Evolutionary conservation across 140 eudicot genomes (phyloP).

Genomic region (Oenanthe javanica): DNA sequence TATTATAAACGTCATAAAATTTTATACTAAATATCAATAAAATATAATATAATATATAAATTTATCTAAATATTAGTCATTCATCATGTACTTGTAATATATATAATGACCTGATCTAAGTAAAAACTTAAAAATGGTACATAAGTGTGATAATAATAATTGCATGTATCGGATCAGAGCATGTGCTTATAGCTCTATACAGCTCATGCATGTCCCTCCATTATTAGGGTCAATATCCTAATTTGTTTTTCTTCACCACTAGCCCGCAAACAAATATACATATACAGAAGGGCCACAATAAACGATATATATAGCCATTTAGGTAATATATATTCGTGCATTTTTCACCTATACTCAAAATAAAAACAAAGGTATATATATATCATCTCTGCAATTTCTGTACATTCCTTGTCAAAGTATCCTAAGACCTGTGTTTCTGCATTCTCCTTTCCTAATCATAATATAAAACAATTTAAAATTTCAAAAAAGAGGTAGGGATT

Average conservation of each 20-base stretch:
- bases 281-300: background rate
- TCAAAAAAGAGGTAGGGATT: background rate
- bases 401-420: background rate
- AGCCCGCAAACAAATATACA: background rate
- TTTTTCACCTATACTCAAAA: background rate
- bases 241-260: background rate
- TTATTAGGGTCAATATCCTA: background rate
- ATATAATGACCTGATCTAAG: too few species aligned
- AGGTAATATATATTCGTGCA: background rate
- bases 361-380: background rate
- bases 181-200: background rate
- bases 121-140: too few species aligned
- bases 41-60: too few species aligned
- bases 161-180: background rate
- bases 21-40: too few species aligned
- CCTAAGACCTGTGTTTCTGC: background rate
- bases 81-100: too few species aligned
- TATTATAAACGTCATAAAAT: too few species aligned
- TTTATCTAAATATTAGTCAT: too few species aligned
- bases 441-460: too few species aligned
- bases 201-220: background rate
- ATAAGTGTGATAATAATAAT: too few species aligned
- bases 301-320: background rate
- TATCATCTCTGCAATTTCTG: background rate
- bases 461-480: background rate